Conservation (phyloP, 2,329 filamentous ascomycete species). For the Aschersonia sp. region DNA sequence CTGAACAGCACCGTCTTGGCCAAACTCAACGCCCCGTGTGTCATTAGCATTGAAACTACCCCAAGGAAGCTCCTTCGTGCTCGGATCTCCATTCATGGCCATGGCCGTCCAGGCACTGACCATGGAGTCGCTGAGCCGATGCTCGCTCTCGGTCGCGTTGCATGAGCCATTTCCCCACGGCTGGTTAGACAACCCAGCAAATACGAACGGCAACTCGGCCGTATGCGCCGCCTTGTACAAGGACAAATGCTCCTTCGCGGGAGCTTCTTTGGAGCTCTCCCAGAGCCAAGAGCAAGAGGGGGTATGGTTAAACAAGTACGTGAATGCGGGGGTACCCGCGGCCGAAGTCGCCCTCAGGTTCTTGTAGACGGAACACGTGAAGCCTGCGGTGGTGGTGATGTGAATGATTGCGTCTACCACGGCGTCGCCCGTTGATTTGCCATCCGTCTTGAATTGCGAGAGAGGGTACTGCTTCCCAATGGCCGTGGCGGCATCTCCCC, state of each 20-base stretch:
- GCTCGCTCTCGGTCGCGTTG: slow-evolving; percentile 4
- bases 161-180: slow-evolving; percentile 7
- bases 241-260: slow-evolving; percentile 1
- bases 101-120: slow-evolving; percentile 7
- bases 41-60: slow-evolving; percentile 1
- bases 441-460: slow-evolving; percentile 5
- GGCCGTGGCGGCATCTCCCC: slow-evolving; percentile 1
- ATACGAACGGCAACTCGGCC: slow-evolving; percentile 7
- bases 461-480: slow-evolving; percentile 7
- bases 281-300: slow-evolving; percentile 6
- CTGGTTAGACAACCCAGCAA: slow-evolving; percentile 7
- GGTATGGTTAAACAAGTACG: slow-evolving; percentile 6
- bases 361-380: slow-evolving; percentile 5
- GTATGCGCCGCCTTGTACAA: slow-evolving; percentile 7
- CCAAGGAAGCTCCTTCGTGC: slow-evolving; percentile 5
- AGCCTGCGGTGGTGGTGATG: slow-evolving; percentile 4
- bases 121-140: slow-evolving; percentile 3
- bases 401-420: slow-evolving; percentile 6
- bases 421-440: slow-evolving; percentile 3
- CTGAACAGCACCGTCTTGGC: background rate
- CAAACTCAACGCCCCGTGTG: background rate
- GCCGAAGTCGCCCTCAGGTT: slow-evolving; percentile 4
- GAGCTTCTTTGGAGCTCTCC: slow-evolving; percentile 3
- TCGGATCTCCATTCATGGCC: slow-evolving; percentile 4
- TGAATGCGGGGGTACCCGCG: slow-evolving; percentile 4